Conservation (phyloP, 805 yeast species). For the Metschnikowia henanensis region DNA sequence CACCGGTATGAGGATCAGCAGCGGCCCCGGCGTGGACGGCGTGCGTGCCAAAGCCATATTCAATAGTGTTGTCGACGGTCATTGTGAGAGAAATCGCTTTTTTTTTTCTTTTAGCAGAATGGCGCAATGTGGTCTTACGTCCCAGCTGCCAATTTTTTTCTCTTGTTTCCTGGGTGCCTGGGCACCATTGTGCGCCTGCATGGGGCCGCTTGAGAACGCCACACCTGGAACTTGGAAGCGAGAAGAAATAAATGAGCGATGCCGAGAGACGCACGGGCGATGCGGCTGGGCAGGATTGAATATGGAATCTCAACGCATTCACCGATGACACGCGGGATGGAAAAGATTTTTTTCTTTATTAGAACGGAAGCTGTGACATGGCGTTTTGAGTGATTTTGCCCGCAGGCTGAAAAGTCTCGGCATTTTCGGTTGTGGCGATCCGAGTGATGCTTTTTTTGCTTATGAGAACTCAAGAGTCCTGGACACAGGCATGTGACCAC, state of each 20-base stretch:
- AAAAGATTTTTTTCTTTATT: too few relatives aligned
- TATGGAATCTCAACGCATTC: background rate
- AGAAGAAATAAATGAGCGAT: slow-evolving; percentile 1
- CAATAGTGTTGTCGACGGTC: slow-evolving; percentile 38
- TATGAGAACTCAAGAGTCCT: too few relatives aligned
- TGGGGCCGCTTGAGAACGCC: slow-evolving; percentile 4
- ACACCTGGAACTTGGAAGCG: too few relatives aligned
- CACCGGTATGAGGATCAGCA: slow-evolving; percentile 74
- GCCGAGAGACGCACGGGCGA: slow-evolving; percentile 2
- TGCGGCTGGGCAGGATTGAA: background rate
- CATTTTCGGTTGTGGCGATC: too few relatives aligned
- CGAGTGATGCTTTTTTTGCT: too few relatives aligned
- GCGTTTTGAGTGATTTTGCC: too few relatives aligned
- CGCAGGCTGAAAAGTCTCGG: too few relatives aligned
- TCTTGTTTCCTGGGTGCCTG: background rate
- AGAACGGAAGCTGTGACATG: too few relatives aligned
- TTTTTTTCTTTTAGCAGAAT: too few relatives aligned
- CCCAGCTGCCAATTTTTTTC: background rate
- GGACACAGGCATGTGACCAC: too few relatives aligned
- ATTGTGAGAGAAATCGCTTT: slow-evolving; percentile 18
- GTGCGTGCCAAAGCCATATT: slow-evolving; percentile 65
- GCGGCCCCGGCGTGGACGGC: slow-evolving; percentile 85
- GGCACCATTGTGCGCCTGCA: slow-evolving; percentile 3
- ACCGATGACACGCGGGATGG: too few relatives aligned
- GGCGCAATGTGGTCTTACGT: too few relatives aligned